Conservation (phyloP, 164 flowering plant species). For the Protea cynaroides region DNA sequence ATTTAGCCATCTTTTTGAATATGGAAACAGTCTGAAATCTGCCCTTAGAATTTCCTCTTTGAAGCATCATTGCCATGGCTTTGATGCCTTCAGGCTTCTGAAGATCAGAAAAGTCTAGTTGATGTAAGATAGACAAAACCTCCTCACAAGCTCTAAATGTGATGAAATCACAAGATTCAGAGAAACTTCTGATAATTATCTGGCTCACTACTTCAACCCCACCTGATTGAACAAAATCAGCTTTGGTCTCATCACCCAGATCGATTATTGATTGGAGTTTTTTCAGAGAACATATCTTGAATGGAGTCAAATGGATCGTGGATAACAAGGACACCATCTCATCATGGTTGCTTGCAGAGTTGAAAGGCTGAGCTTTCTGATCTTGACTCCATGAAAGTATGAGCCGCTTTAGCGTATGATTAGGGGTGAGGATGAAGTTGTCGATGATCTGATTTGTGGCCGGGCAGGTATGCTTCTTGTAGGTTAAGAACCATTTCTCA, state of each 20-base stretch:
- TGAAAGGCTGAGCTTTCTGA: not conserved
- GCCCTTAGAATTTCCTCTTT: slow-evolving; percentile 54
- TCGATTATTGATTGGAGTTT: slow-evolving; percentile 37
- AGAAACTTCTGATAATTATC: slow-evolving; percentile 27
- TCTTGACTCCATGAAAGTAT: slow-evolving; percentile 43
- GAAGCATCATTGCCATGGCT: slow-evolving; percentile 47
- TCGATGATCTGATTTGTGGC: slow-evolving; percentile 54
- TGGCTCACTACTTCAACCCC: slow-evolving; percentile 40
- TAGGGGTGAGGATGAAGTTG: slow-evolving; percentile 42
- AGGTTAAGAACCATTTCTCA: slow-evolving; percentile 52
- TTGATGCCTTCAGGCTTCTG: slow-evolving; percentile 35
- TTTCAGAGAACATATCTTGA: slow-evolving; percentile 41
- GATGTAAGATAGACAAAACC: slow-evolving; percentile 40
- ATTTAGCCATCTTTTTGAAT: slow-evolving; percentile 26
- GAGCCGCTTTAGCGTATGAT: slow-evolving; percentile 64
- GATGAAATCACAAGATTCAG: slow-evolving; percentile 36
- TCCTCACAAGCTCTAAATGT: slow-evolving; percentile 59
- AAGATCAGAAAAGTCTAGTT: slow-evolving; percentile 26
- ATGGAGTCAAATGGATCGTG: slow-evolving; percentile 13
- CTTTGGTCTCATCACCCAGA: slow-evolving; percentile 20
- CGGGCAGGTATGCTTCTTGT: slow-evolving; percentile 63
- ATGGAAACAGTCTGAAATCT: slow-evolving; percentile 38
- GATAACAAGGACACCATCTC: slow-evolving; percentile 34
- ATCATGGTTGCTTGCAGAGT: slow-evolving; percentile 16
- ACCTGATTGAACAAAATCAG: slow-evolving; percentile 30